Evolutionary conservation across 805 yeast genomes (phyloP), one percentile per base, ranked within the genome.

Genomic region (Starmerella riodocensis): DNA sequence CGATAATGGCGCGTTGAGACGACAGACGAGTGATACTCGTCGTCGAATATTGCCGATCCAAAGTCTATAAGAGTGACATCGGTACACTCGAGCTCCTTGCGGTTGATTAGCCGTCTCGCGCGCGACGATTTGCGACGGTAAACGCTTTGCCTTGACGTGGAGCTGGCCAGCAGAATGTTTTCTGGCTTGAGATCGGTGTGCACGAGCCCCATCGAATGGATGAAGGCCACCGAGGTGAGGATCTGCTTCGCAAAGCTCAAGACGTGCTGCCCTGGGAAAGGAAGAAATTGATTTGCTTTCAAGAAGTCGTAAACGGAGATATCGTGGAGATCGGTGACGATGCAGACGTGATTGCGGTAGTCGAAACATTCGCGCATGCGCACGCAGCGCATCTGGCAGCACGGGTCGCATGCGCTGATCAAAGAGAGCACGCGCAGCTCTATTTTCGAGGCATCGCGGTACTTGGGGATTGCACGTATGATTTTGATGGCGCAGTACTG

Each of bases 131-230:
- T 28, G 9, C 52, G 43, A 8, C 46, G 40, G 45, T 39, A 46
- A 3, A 34, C 20, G 17, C 40, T 43, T 14, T 31, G 19, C 14
- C 29, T 8, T 25, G 31, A 28, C 12, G 30, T 24, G 3, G 43
- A 33, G 27, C 37, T 61, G 53, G 31, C 57, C 25, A 85, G 64
- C 25, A 91, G 60, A 31, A 91, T 80, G 57, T 91, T 91, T 59
- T 91, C 99, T 1, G 99, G 99, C 61, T 91, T 91, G 50, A 91
- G 67, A 59, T 91, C 99, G 0, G 99, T 91, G 60, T 91, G 99
- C 31, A 91, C 83, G 35, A 91, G 68, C 38, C 79, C 82, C 56
- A 91, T 65, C 53, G 83, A 94, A 58, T 91, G 99, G 46, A 91
- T 64, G 53, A 80, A 88, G 1, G 91, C 80, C 29, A 88, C 93